Evolutionary conservation across 2,329 filamentous ascomycete genomes (phyloP).

Genomic region (Pezicula carpinea): DNA sequence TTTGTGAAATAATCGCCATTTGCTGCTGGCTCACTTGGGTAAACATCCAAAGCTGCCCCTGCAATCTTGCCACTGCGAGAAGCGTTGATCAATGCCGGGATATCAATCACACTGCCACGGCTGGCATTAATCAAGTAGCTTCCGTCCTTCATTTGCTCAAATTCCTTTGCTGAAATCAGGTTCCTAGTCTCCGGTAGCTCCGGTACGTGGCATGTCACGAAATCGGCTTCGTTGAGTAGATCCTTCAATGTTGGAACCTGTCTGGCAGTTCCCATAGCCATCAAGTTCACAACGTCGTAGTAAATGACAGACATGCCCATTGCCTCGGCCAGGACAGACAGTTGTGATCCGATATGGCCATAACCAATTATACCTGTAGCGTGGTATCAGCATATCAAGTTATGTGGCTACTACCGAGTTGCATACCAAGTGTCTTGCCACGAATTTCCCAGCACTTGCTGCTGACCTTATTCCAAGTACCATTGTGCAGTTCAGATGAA

Average conservation of each 20-base stretch:
- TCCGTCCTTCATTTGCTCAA: slow-evolving; percentile 86
- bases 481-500: slow-evolving; percentile 88
- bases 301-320: slow-evolving; percentile 99
- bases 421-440: slow-evolving; percentile 84
- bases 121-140: slow-evolving; percentile 96
- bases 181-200: slow-evolving; percentile 89
- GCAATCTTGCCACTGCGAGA: slow-evolving; percentile 83
- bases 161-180: slow-evolving; percentile 76
- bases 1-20: slow-evolving; percentile 95
- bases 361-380: slow-evolving; percentile 86
- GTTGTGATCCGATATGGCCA: slow-evolving; percentile 92
- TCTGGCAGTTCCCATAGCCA: slow-evolving; percentile 83
- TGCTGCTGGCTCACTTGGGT: slow-evolving; percentile 85
- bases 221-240: slow-evolving; percentile 78
- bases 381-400: background rate
- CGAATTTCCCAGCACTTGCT: slow-evolving; percentile 96
- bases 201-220: slow-evolving; percentile 91
- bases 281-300: slow-evolving; percentile 90
- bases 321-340: slow-evolving; percentile 90
- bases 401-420: background rate
- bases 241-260: slow-evolving; percentile 76
- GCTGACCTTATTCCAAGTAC: slow-evolving; percentile 98
- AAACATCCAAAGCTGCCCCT: slow-evolving; percentile 94
- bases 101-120: slow-evolving; percentile 89
- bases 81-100: slow-evolving; percentile 83